phyloP scores from a whole-genome alignment of 2,329 filamentous ascomycete species.

The Coniochaeta prunicola region DNA sequence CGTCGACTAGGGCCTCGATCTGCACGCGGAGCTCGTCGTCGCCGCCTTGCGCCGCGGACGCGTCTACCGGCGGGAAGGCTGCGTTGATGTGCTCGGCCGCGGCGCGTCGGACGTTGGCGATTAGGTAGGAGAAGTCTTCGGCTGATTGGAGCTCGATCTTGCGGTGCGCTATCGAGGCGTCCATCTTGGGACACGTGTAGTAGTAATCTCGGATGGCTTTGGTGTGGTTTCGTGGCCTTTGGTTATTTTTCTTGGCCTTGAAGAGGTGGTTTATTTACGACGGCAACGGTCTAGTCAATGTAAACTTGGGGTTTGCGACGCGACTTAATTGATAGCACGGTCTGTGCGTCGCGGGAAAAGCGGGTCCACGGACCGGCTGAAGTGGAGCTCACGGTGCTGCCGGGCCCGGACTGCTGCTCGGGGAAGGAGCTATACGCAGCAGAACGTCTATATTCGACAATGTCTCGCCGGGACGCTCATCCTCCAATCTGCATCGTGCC shows the following conservation, averaged over 20 bases:
- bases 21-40: slow-evolving; percentile 48
- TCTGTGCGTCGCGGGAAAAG: neutral
- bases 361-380: neutral
- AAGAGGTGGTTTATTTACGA: neutral
- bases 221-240: neutral
- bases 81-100: slow-evolving; percentile 60
- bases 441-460: no score
- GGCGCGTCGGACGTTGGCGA: slow-evolving; percentile 60
- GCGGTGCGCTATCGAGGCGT: slow-evolving; percentile 44
- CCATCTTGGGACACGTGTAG: slow-evolving; percentile 22
- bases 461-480: no score
- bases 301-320: neutral
- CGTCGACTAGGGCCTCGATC: slow-evolving; percentile 53
- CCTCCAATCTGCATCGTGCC: no score
- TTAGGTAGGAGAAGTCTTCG: slow-evolving; percentile 64
- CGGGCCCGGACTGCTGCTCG: no score
- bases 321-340: neutral
- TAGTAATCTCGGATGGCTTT: no score
- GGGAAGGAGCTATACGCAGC: no score
- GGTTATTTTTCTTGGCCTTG: neutral
- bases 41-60: slow-evolving; percentile 11
- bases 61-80: slow-evolving; percentile 58
- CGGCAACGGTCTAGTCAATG: neutral
- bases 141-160: slow-evolving; percentile 75
- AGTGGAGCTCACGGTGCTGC: no score